Base-by-base conservation (phyloP, 2,329 filamentous ascomycete species). In the Gaeumannomyces sp. region DNA sequence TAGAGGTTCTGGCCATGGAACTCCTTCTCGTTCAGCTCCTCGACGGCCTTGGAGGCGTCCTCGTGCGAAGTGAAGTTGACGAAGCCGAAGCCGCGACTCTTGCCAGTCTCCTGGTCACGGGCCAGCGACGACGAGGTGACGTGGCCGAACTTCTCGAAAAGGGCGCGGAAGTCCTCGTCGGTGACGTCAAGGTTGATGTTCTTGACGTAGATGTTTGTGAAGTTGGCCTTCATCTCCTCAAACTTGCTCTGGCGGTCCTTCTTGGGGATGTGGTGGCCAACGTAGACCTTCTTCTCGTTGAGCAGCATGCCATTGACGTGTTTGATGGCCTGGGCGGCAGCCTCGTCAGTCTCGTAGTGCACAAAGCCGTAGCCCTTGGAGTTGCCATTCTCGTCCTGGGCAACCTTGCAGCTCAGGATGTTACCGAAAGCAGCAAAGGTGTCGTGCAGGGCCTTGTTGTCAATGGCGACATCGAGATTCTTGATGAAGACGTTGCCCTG, bases 161-260 rank as follows among this genome's bases (percentile, higher is more conserved):
- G 84, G 68, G 89, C 85, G 72, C 93, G 92, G 88, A 99, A 98
- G 76, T 98, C 90, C 11, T 98, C 93, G 68, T 99, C 95, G 66
- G 87, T 90, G 69, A 89, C 91, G 61, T 97, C 94, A 50, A 81
- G 74, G 73, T 89, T 87, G 72, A 99, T 90, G 83, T 99, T 99
- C 89, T 99, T 99, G 83, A 99, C 92, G 82, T 99, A 99, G 80
- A 99, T 89, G 79, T 99, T 99, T 84, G 95, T 99, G 86, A 96
- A 99, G 86, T 99, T 99, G 79, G 95, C 95, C 89, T 99, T 99
- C 94, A 99, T 99, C 86, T 99, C 95, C 84, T 99, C 95, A 73
- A 98, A 98, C 84, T 99, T 99, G 92, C 92, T 97, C 87, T 98
- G 95, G 74, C 95, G 94, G 77, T 99, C 95, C 87, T 98, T 98